Evolutionary conservation across 495 filamentous ascomycete genomes (phyloP), one percentile per base, ranked within the genome.

Genomic region (Penicillium dipodomyicola): DNA sequence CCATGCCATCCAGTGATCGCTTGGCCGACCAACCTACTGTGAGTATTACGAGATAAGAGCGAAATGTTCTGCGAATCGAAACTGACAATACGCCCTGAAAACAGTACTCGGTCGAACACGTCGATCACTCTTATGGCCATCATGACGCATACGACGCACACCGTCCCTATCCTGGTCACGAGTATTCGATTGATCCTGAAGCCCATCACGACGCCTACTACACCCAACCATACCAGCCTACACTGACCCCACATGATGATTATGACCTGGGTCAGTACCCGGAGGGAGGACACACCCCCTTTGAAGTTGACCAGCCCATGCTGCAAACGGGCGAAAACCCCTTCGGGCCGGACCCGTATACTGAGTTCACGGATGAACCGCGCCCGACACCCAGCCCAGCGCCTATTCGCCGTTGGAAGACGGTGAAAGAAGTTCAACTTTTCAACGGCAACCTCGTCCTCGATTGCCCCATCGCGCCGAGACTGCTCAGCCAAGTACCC

Each of bases 381-480:
- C 72, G 71, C 15, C 80, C 79, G 22, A 82, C 82, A 1, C 82
- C 83, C 6, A 83, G 79, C 41, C 82, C 84, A n/a, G 84, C 77
- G n/a, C 75, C 84, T 11, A 86, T 97, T 62, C 85, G 88, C 66
- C 84, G 95, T 68, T 97, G 91, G 91, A 97, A 97, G 78, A 97
- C 95, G 5, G 93, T 97, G 19, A 99, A 97, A 71, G 92, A 97
- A 79, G 92, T 97, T 27, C 90, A 95, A 62, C 74, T 99, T 39
- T 97, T 96, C 80, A 88, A 94, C 61, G 95, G 95, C 43, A 97
- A 99, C 72, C 82, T 99, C 62, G 94, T 99, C 27, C 84, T 97
- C 2, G 95, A 99, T 73, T 99, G 95, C 68, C 95, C 95, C 0
- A 88, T 99, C 58, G 93, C 95, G 0, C 91, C 95, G 6, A 87